Percentiles rank a stretch among this genome's conserved stretches.
These are phyloP conservation scores for Saksenaea vasiformis DNA, from an alignment of 371 early-diverging fungal species.

Conservation along the genomic window DNA sequence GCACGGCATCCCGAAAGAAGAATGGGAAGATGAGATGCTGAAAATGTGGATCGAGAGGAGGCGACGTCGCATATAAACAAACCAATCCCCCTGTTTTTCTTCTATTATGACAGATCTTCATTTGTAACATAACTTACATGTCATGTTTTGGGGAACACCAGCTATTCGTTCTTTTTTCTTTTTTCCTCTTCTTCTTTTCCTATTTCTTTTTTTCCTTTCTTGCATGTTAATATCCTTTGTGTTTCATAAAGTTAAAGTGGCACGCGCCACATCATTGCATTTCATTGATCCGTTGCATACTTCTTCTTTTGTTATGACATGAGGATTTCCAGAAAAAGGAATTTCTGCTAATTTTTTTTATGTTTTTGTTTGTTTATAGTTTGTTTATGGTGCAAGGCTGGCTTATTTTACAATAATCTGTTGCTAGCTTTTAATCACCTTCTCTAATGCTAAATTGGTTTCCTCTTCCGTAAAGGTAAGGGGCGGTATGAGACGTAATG, in stretches of 20 bases:
- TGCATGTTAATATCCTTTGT: slow-evolving; percentile 4
- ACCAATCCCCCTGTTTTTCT: not conserved
- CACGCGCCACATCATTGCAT: no score
- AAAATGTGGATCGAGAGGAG: slow-evolving; percentile 32
- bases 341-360: no score
- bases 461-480: not conserved
- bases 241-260: not conserved
- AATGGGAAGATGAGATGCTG: slow-evolving; percentile 55
- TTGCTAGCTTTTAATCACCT: no score
- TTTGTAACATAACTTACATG: not conserved
- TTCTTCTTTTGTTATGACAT: no score
- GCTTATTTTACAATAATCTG: no score
- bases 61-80: slow-evolving; percentile 10
- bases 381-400: no score
- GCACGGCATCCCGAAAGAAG: slow-evolving; percentile 33
- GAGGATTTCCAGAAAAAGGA: no score
- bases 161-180: not conserved
- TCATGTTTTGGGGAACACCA: not conserved
- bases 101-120: not conserved
- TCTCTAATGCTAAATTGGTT: not conserved
- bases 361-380: no score
- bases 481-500: slow-evolving; percentile 8
- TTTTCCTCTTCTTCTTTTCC: not conserved
- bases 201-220: not conserved
- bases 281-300: no score